Conservation (phyloP, 352 stramenopile genomes). For the Pythium scleroteichum region DNA sequence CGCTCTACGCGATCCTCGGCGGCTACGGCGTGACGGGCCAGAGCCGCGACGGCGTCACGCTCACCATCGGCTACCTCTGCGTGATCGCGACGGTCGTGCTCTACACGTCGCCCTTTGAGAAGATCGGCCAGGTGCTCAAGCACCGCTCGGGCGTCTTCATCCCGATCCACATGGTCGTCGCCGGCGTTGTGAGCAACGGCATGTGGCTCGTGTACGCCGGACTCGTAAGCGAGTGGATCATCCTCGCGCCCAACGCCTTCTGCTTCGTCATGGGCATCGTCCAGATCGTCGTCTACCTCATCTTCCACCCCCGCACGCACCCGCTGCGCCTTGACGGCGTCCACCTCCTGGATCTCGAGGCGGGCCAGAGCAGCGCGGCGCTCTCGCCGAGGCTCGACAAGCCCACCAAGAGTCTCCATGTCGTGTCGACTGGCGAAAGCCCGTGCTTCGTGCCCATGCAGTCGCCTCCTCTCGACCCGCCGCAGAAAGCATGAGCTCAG, state of each 20-base stretch:
- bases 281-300: conserved; percentile 24
- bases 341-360: conserved; percentile 11
- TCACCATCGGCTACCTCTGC: conserved; percentile 22
- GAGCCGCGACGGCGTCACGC: conserved; percentile 13
- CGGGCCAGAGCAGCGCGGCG: not conserved
- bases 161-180: conserved; percentile 26
- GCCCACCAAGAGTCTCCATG: not conserved
- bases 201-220: conserved; percentile 24
- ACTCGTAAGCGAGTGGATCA: conserved; percentile 26
- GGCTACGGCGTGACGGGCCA: conserved; percentile 14
- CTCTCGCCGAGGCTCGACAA: not conserved
- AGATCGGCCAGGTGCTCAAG: conserved; percentile 26
- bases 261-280: conserved; percentile 20
- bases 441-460: conserved; percentile 23
- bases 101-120: conserved; percentile 27
- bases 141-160: conserved; percentile 23
- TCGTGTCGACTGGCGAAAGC: not conserved
- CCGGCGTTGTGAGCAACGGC: conserved; percentile 17
- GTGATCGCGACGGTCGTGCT: conserved; percentile 23
- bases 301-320: conserved; percentile 22
- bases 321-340: conserved; percentile 4
- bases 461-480: conserved; percentile 9
- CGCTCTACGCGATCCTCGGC: conserved; percentile 16
- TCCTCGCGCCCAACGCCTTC: conserved; percentile 23
- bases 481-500: conserved; percentile 9